A percentile compares a stretch with the other conserved stretches of the same genome.
These are phyloP conservation scores for Morella rubra DNA, from an alignment of 306 rosid species.

Conservation along the genomic window DNA sequence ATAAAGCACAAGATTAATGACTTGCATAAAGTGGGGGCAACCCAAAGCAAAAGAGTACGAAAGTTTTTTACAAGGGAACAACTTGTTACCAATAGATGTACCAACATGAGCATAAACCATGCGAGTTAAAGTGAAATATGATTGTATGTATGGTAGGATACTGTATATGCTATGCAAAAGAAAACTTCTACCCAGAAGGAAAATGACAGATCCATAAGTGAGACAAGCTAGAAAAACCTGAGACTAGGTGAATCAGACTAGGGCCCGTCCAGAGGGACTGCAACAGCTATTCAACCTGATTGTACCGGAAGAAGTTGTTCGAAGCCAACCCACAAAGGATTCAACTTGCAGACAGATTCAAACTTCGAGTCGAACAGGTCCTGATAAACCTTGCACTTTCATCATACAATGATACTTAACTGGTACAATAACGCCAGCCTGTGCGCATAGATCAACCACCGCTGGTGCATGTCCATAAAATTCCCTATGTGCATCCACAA, in stretches of 20 bases:
- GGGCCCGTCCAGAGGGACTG: neutral
- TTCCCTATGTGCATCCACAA: slow-evolving; percentile 56
- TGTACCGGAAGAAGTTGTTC: slow-evolving; percentile 8
- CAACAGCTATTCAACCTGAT: slow-evolving; percentile 16
- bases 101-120: neutral
- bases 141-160: neutral
- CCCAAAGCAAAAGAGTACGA: too few species aligned
- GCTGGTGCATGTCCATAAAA: slow-evolving; percentile 81
- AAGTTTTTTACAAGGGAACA: neutral
- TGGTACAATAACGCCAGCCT: slow-evolving; percentile 66
- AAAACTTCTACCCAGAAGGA: slow-evolving; percentile 2
- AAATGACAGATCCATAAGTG: slow-evolving; percentile 11
- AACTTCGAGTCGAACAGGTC: slow-evolving; percentile 25
- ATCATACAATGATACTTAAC: slow-evolving; percentile 60
- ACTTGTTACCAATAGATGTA: neutral
- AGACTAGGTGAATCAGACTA: neutral
- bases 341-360: slow-evolving; percentile 16
- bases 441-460: slow-evolving; percentile 70
- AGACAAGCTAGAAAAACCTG: slow-evolving; percentile 19
- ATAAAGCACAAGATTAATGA: neutral
- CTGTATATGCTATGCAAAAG: neutral
- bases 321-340: slow-evolving; percentile 4
- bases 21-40: neutral
- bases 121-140: neutral
- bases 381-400: slow-evolving; percentile 73